A percentile compares a stretch with the other conserved stretches of the same genome.
Conservation (phyloP, 2,329 filamentous ascomycete genomes). For the Botrytis pseudocinerea region DNA sequence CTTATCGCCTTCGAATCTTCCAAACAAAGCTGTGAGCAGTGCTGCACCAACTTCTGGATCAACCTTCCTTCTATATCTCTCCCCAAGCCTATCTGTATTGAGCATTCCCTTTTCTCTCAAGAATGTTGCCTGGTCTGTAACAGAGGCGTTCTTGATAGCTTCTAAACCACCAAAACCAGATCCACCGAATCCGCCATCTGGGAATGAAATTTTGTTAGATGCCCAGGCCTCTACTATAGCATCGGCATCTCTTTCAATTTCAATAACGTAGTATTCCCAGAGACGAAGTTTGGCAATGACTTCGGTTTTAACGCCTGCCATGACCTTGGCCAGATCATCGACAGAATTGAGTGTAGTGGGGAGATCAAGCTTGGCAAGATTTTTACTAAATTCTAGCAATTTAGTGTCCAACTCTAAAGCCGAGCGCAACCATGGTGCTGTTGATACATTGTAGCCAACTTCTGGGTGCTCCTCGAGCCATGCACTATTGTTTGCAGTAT, state of each 20-base stretch:
- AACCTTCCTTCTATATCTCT: conserved; percentile 71
- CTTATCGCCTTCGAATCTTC: conserved; percentile 60
- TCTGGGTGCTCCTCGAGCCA: conserved; percentile 96
- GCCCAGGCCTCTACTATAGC: conserved; percentile 72
- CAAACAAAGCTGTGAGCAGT: conserved; percentile 66
- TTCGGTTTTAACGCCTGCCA: conserved; percentile 79
- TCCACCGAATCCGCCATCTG: conserved; percentile 53
- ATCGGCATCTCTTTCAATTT: conserved; percentile 72
- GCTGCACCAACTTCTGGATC: conserved; percentile 70
- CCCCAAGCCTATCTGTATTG: conserved; percentile 73
- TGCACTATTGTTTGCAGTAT: conserved; percentile 91
- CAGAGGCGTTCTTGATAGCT: conserved; percentile 53
- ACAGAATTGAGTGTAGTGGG: conserved; percentile 70
- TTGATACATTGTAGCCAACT: conserved; percentile 89
- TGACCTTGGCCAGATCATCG: conserved; percentile 76
- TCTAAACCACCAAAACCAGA: conserved; percentile 52
- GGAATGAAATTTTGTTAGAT: conserved; percentile 56
- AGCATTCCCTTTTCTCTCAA: conserved; percentile 65
- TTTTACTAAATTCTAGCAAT: conserved; percentile 63
- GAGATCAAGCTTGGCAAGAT: conserved; percentile 67
- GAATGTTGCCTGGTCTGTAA: conserved; percentile 58
- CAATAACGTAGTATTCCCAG: conserved; percentile 91
- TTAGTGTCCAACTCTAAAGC: conserved; percentile 77
- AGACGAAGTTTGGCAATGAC: conserved; percentile 76
- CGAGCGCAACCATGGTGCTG: conserved; percentile 74